A percentile compares a stretch with the other conserved stretches of the same genome.
phyloP scores from a whole-genome alignment of 768 basidiomycete genomes.

The Russula foetens region DNA sequence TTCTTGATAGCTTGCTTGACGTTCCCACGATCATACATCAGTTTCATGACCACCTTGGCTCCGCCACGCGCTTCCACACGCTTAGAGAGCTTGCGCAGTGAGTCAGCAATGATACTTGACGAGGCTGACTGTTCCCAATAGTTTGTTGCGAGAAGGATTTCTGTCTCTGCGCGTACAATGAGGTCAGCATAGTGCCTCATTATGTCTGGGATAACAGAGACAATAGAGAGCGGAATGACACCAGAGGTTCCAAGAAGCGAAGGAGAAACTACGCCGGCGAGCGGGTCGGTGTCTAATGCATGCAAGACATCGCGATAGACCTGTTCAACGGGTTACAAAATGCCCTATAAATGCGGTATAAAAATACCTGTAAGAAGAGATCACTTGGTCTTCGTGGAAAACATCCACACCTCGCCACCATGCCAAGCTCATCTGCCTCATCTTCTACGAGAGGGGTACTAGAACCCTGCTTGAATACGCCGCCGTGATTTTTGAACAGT shows the following conservation, averaged over 20 bases:
- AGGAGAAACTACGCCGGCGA: conserved; percentile 52
- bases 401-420: conserved; percentile 40
- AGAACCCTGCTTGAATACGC: neutral
- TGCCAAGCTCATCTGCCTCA: conserved; percentile 32
- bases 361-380: conserved; percentile 49
- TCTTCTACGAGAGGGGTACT: neutral
- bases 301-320: conserved; percentile 56
- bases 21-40: conserved; percentile 64
- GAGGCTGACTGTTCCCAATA: conserved; percentile 48
- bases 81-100: conserved; percentile 30
- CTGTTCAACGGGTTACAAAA: conserved; percentile 25
- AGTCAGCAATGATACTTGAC: conserved; percentile 41
- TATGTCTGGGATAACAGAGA: conserved; percentile 65
- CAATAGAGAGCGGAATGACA: conserved; percentile 52
- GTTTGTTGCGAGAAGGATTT: conserved; percentile 64
- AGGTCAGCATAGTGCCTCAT: conserved; percentile 60
- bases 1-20: conserved; percentile 41
- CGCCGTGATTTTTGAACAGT: conserved; percentile 1
- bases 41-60: conserved; percentile 49
- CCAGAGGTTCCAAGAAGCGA: conserved; percentile 54
- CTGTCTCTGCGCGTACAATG: conserved; percentile 52
- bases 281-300: conserved; percentile 46
- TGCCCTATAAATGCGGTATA: neutral
- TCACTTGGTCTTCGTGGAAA: conserved; percentile 49
- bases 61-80: conserved; percentile 36